Base-by-base conservation (phyloP, 345 rosid species). In the Turnera subulata region DNA sequence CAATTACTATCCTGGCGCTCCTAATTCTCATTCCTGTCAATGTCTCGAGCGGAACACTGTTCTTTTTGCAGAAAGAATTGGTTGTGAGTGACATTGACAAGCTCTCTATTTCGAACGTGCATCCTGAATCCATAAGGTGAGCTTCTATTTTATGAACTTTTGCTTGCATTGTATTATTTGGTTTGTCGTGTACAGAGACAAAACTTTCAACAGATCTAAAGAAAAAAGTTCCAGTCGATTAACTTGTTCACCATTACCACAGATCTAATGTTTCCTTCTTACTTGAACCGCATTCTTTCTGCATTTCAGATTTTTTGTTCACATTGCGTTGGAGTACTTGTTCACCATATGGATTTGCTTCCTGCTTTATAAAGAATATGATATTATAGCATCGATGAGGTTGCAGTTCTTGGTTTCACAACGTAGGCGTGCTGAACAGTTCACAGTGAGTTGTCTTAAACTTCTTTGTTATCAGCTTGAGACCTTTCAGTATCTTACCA, bases 101-200 rank as follows among this genome's bases (percentile, higher is more conserved):
- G 78, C 91, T 93, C 50, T 93, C 99, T 0, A 85, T 93, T 67
- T 93, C 99, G 15, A 93, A 93, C 62, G 97, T 93, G 50, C 86
- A 62, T 21, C 89, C 97, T 22, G 50, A 74, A 69, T 93, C 99
- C 65, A 50, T 69, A 50, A 83, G 88, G 97, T 87, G 58, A 68
- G 68, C 25, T 13, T 46, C 9, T n/a, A n/a, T n/a, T n/a, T n/a
- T n/a, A n/a, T n/a, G n/a, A n/a, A n/a, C n/a, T n/a, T n/a, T n/a
- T n/a, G n/a, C n/a, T n/a, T n/a, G n/a, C n/a, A n/a, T n/a, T n/a
- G n/a, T n/a, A n/a, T n/a, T n/a, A n/a, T n/a, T n/a, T n/a, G n/a
- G n/a, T n/a, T n/a, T n/a, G n/a, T n/a, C n/a, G n/a, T n/a, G n/a
- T n/a, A n/a, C n/a, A n/a, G n/a, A n/a, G n/a, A n/a, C n/a, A n/a